These are phyloP conservation scores for Schizophyllum commune DNA, from an alignment of 1,284 basidiomycete genomes.

Conservation along the genomic window DNA sequence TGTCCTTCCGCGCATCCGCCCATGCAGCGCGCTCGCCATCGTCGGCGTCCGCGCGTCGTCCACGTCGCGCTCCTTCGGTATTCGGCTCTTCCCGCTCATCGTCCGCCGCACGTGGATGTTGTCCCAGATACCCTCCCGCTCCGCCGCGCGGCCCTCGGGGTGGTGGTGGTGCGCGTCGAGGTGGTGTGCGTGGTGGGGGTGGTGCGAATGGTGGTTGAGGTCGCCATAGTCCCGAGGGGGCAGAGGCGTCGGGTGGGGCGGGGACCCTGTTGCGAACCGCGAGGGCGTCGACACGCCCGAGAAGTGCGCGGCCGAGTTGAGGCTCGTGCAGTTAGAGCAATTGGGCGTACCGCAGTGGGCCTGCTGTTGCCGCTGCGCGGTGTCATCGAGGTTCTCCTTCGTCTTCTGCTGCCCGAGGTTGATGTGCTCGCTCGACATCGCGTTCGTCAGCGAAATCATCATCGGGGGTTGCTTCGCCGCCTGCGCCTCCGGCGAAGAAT, in stretches of 20 bases:
- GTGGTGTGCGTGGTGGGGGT: no score
- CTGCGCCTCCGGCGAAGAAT: conserved; percentile 53
- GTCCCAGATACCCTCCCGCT: conserved; percentile 43
- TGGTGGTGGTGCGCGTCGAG: no score
- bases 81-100: conserved; percentile 39
- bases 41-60: conserved; percentile 35
- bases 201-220: no score
- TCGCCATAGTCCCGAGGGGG: conserved; percentile 30
- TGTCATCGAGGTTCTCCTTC: conserved; percentile 18
- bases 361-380: conserved; percentile 13
- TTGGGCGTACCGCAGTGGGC: no score
- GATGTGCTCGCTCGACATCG: background rate
- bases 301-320: no score
- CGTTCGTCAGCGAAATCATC: background rate
- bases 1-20: conserved; percentile 25
- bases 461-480: conserved; percentile 7
- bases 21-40: conserved; percentile 43
- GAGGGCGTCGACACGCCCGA: conserved; percentile 17
- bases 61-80: conserved; percentile 33
- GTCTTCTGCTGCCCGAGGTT: conserved; percentile 19
- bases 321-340: no score
- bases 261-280: conserved; percentile 28
- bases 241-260: conserved; percentile 32
- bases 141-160: conserved; percentile 4
- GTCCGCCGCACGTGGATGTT: conserved; percentile 40